These are phyloP conservation scores for Sporothrix dimorphospora DNA, from an alignment of 2,329 filamentous ascomycete species.

Conservation along the genomic window DNA sequence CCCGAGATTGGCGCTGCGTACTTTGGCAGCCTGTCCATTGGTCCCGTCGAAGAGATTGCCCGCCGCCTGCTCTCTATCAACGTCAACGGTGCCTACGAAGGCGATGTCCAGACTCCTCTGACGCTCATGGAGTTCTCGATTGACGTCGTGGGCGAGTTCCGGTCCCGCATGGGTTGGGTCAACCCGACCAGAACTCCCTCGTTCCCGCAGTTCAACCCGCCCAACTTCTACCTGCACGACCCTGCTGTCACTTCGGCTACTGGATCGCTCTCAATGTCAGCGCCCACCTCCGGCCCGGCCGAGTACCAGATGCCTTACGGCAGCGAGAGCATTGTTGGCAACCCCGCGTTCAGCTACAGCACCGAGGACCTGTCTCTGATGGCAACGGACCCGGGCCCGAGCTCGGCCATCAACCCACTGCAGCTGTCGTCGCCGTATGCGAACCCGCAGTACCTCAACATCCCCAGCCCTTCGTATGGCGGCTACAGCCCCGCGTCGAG, in stretches of 20 bases:
- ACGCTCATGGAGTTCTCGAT: slow-evolving; percentile 74
- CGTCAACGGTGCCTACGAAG: slow-evolving; percentile 58
- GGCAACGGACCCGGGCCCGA: slow-evolving; percentile 49
- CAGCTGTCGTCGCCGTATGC: slow-evolving; percentile 59
- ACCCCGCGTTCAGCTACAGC: slow-evolving; percentile 65
- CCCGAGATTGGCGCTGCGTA: slow-evolving; percentile 90
- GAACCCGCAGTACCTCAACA: slow-evolving; percentile 61
- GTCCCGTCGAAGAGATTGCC: slow-evolving; percentile 85
- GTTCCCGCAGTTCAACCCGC: slow-evolving; percentile 63
- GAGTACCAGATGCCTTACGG: slow-evolving; percentile 55
- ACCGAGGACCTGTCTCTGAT: slow-evolving; percentile 63
- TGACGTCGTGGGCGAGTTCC: slow-evolving; percentile 69
- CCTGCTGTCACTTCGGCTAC: slow-evolving; percentile 31
- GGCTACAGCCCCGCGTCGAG: slow-evolving; percentile 66
- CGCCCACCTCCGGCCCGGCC: slow-evolving; percentile 42
- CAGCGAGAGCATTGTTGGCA: slow-evolving; percentile 39
- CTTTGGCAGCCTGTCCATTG: slow-evolving; percentile 77
- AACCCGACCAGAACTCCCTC: slow-evolving; percentile 62
- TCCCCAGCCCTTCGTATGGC: slow-evolving; percentile 64
- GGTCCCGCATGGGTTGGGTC: slow-evolving; percentile 68
- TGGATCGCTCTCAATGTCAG: slow-evolving; percentile 47
- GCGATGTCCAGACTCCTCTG: slow-evolving; percentile 63
- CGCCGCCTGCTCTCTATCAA: slow-evolving; percentile 72
- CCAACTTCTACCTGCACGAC: slow-evolving; percentile 56
- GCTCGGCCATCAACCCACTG: slow-evolving; percentile 57